These are phyloP conservation scores for Phoma sp. DNA, from an alignment of 2,329 filamentous ascomycete genomes.

Conservation along the genomic window DNA sequence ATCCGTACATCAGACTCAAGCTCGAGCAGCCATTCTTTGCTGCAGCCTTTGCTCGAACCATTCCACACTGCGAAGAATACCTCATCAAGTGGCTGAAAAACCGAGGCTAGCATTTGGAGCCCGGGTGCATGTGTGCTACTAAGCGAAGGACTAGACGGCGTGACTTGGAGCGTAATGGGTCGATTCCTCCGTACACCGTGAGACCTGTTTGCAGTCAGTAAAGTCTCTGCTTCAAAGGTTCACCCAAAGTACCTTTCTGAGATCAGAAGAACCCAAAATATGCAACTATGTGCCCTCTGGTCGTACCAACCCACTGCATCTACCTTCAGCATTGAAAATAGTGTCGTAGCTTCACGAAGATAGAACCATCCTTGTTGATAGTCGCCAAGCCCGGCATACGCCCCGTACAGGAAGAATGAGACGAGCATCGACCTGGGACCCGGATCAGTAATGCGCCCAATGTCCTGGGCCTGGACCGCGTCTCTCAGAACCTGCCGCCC, in stretches of 20 bases:
- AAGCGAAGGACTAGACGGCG: constrained; percentile 69
- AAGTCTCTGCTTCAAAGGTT: background rate
- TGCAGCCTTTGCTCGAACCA: constrained; percentile 65
- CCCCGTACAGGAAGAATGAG: constrained; percentile 80
- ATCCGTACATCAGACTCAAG: constrained; percentile 70
- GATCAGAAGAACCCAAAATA: constrained; percentile 37
- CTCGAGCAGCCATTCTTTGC: constrained; percentile 61
- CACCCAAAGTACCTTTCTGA: constrained; percentile 29
- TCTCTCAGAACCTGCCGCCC: constrained; percentile 32
- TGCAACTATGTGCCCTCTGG: constrained; percentile 10
- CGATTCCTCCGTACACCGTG: constrained; percentile 75
- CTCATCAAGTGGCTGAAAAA: constrained; percentile 73
- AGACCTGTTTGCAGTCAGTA: constrained; percentile 54
- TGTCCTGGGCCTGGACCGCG: constrained; percentile 29
- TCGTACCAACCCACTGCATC: constrained; percentile 24
- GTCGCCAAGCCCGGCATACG: constrained; percentile 72
- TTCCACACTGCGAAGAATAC: constrained; percentile 70
- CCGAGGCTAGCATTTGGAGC: constrained; percentile 63
- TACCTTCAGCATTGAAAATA: constrained; percentile 49
- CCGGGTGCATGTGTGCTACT: constrained; percentile 65
- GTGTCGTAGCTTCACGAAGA: constrained; percentile 76
- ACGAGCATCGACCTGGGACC: constrained; percentile 60
- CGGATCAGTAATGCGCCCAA: constrained; percentile 27
- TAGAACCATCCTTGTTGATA: constrained; percentile 82
- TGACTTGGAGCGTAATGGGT: constrained; percentile 72